Percentiles rank a stretch among this genome's conserved stretches.
phyloP scores from a whole-genome alignment of 2,329 filamentous ascomycete genomes.

The Aspergillus sp. region DNA sequence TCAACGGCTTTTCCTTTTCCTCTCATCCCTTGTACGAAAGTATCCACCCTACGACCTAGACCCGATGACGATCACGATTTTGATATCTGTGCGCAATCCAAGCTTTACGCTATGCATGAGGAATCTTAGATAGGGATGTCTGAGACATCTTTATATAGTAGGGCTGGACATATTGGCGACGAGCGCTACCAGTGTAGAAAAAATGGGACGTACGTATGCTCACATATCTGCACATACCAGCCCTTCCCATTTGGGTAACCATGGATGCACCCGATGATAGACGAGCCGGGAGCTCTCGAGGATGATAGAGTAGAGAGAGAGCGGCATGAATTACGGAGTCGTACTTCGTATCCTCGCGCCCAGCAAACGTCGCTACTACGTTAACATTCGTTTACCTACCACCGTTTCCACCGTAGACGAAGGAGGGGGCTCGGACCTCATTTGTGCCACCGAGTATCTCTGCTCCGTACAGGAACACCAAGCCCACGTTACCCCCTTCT shows the following conservation, averaged over 20 bases:
- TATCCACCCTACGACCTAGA: background rate
- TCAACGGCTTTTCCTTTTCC: background rate
- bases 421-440: background rate
- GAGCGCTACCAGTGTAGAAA: background rate
- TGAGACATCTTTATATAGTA: constrained; percentile 6
- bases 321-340: no score
- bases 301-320: background rate
- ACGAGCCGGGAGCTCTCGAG: background rate
- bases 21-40: background rate
- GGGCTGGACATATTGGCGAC: constrained; percentile 7
- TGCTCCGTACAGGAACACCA: background rate
- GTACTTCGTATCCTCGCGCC: background rate
- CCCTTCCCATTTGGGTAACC: background rate
- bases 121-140: constrained; percentile 5
- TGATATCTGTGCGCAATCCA: constrained; percentile 20
- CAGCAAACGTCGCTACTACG: background rate
- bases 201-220: background rate
- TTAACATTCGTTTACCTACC: background rate
- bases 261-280: background rate
- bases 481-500: background rate
- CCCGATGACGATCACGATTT: background rate
- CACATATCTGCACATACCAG: background rate
- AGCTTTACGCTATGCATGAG: constrained; percentile 16
- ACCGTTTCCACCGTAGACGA: background rate
- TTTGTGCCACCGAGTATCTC: background rate